Evolutionary conservation across 2,329 filamentous ascomycete species (phyloP).

Genomic region (Magnaporthiopsis rhizophila): DNA sequence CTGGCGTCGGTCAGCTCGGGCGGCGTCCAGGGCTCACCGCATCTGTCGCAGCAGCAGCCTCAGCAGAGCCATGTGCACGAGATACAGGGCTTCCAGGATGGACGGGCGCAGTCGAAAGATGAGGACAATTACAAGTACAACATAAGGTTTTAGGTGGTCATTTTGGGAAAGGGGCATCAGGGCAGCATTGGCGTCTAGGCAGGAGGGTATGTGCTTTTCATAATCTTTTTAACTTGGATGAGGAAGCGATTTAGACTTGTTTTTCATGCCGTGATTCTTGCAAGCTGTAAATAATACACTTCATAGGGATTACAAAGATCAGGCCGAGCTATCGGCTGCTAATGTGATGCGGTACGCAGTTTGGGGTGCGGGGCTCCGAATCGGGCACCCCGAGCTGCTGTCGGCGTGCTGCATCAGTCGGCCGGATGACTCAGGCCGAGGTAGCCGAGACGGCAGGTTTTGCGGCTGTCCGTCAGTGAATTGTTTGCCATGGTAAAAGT

Average conservation of each 20-base stretch:
- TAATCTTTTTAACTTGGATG: no score
- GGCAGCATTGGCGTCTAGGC: not conserved
- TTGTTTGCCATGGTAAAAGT: not conserved
- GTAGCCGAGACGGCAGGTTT: not conserved
- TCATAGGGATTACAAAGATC: no score
- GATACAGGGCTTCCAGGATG: not conserved
- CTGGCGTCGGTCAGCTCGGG: no score
- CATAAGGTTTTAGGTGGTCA: not conserved
- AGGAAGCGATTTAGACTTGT: no score
- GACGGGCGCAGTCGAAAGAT: not conserved
- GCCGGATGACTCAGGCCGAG: not conserved
- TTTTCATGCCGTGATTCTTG: no score
- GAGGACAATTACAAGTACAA: slow-evolving; percentile 5
- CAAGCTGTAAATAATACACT: no score
- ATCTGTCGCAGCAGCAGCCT: not conserved
- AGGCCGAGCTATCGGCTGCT: no score
- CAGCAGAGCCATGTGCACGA: not conserved
- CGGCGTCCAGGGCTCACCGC: not conserved
- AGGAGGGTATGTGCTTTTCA: not conserved
- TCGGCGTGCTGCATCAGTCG: not conserved
- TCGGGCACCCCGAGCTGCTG: not conserved
- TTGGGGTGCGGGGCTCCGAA: not conserved
- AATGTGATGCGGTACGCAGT: no score
- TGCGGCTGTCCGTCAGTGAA: not conserved
- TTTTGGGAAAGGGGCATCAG: not conserved